Conservation (phyloP, 2,329 filamentous ascomycete genomes). For the Fusarium solani-melongenae region DNA sequence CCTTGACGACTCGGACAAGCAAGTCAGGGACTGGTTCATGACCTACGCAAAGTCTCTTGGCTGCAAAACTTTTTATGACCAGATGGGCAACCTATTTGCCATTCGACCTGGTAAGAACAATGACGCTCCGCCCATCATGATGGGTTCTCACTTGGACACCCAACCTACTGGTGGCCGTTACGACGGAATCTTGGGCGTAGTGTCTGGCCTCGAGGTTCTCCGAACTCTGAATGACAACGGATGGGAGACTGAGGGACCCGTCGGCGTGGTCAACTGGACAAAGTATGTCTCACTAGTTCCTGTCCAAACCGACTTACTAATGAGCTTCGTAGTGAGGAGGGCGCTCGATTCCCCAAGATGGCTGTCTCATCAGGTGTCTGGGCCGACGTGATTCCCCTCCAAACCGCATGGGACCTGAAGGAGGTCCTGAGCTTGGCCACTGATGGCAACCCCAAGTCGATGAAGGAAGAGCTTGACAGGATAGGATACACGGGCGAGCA, state of each 20-base stretch:
- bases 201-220: conserved; percentile 78
- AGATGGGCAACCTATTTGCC: conserved; percentile 87
- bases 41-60: conserved; percentile 70
- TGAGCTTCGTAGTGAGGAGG: conserved; percentile 71
- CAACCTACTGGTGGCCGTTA: conserved; percentile 74
- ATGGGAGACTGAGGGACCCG: conserved; percentile 74
- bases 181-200: conserved; percentile 80
- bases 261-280: conserved; percentile 83
- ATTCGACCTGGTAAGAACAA: conserved; percentile 69
- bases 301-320: not conserved
- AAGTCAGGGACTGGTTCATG: conserved; percentile 80
- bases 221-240: conserved; percentile 73
- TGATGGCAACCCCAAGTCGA: conserved; percentile 31
- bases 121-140: conserved; percentile 72
- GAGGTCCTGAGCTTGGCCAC: conserved; percentile 58
- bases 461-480: conserved; percentile 66
- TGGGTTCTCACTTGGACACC: conserved; percentile 76
- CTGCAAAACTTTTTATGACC: conserved; percentile 75
- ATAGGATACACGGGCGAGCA: conserved; percentile 75
- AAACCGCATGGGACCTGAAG: conserved; percentile 71
- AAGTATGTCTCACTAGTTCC: conserved; percentile 57
- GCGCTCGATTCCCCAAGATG: conserved; percentile 79
- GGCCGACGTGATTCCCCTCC: conserved; percentile 73
- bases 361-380: conserved; percentile 82
- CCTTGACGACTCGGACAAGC: conserved; percentile 76